Conservation (phyloP, 805 yeast genomes). For the Metschnikowia aberdeeniae region DNA sequence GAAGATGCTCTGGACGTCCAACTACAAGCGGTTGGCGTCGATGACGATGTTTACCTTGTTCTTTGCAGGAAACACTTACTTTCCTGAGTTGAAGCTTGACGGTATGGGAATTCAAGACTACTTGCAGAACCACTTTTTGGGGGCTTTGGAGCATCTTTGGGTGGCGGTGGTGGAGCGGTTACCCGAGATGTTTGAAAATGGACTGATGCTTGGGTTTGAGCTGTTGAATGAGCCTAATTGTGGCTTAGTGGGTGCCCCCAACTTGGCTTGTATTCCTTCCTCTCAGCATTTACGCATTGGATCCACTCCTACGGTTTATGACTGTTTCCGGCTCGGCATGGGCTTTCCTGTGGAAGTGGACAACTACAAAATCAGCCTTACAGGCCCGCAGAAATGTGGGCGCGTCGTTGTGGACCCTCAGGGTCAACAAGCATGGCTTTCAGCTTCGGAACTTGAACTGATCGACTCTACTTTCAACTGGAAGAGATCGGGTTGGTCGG, state of each 20-base stretch:
- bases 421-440: constrained; percentile 68
- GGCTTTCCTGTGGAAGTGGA: constrained; percentile 71
- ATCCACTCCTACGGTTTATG: constrained; percentile 77
- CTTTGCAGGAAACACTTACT: constrained; percentile 71
- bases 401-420: constrained; percentile 56
- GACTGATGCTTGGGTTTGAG: constrained; percentile 74
- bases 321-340: constrained; percentile 71
- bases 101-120: constrained; percentile 75
- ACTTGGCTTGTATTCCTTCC: constrained; percentile 53
- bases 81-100: constrained; percentile 71
- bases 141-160: constrained; percentile 45
- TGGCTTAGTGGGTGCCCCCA: constrained; percentile 65
- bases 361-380: constrained; percentile 60
- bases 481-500: constrained; percentile 67
- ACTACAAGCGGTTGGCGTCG: constrained; percentile 71
- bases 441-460: constrained; percentile 34
- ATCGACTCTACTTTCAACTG: constrained; percentile 70
- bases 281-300: constrained; percentile 68
- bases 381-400: constrained; percentile 74
- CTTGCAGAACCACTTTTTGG: constrained; percentile 59
- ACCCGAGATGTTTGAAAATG: constrained; percentile 35
- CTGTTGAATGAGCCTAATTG: constrained; percentile 79
- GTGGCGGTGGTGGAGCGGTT: constrained; percentile 20
- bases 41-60: constrained; percentile 82
- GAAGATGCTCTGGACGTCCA: constrained; percentile 92